Base-by-base conservation (phyloP, 2,329 filamentous ascomycete species). In the Epichloe sibirici region DNA sequence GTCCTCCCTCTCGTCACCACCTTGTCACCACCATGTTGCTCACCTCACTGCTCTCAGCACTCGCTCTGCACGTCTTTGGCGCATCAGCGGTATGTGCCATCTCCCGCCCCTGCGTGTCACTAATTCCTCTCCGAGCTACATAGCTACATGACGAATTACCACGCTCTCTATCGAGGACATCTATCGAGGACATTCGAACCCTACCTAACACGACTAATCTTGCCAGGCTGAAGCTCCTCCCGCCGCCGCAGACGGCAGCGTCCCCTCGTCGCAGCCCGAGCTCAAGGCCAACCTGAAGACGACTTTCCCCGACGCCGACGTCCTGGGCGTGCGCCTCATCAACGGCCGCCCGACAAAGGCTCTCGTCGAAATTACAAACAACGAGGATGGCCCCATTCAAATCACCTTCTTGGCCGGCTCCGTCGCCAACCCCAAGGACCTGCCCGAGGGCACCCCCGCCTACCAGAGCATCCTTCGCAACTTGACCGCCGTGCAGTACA, bases 241-340 rank as follows among this genome's bases (percentile, higher is more conserved):
- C 15, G 39, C 50, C 17, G 50, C 40, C 46, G 42, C 52, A 35
- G 53, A 53, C 34, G 44, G 23, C 48, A 11, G 45, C 39, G 11
- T 25, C 28, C 42, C 51, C 23, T 5, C 51, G 15, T n/a, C 45
- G 46, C 45, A 13, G 45, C 39, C 53, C 28, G 31, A 56, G 31
- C 51, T 58, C 51, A 53, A 57, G 23, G 82, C 86, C 67, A 79
- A 83, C 51, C 71, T 85, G 61, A 76, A 77, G 59, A 78, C 84
- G 55, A 75, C 74, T 67, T 79, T 82, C 74, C 72, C 80, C 71
- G 74, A 85, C 65, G 68, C 83, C 74, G 88, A 94, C 74, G 84
- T 95, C 70, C 93, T 96, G 62, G 93, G 91, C 63, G 83, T 97
- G 62, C 95, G 95, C 80, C 83, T 97, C 61, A 81, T 97, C 75